Base-by-base conservation (phyloP, 495 filamentous ascomycete species). In the Stereocaulon alpinum region DNA sequence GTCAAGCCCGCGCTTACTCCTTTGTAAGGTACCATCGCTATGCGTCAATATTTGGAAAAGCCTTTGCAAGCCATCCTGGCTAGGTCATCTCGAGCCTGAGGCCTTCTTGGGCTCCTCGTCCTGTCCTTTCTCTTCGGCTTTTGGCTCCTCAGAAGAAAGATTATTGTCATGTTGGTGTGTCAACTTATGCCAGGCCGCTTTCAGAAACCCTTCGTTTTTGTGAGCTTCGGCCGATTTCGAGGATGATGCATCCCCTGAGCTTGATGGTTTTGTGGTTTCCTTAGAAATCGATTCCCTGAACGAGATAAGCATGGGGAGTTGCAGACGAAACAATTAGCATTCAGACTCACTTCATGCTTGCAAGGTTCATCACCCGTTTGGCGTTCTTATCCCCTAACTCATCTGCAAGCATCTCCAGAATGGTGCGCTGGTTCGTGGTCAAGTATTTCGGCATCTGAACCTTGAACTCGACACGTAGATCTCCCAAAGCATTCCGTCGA, bases 401-500 rank as follows among this genome's bases (percentile, higher is more conserved):
- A 65, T 98, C 91, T 32, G 93, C 93, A 47, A 98, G 80, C 77
- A 96, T 89, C 73, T 98, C 93, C 59, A 96, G 69, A 34, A 98
- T 86, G 0, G 86, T 90, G 40, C 94, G 80, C 74, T 97, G 92
- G 71, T 93, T 96, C 22, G 82, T 75, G 24, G 82, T 89, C 65
- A 98, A 76, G 66, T 90, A 94, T 72, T 94, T 96, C 14, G 93
- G 93, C 89, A 96, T 95, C 32, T 80, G 70, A 15, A 98, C 88
- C 74, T 90, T 92, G 77, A 94, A 97, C 70, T 97, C 94, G 9
- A 98, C 89, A 65, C 81, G 85, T 32, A 97, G 72, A 64, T 98
- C 94, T 66, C 91, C 91, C n/a, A 70, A 72, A 6, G 76, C 72
- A 51, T 80, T 77, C n/a, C 74, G 66, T 12, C 81, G 74, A 29